These are phyloP conservation scores for Plasmodium chabaudi DNA, from an alignment of 169 alveolate species.

Conservation along the genomic window DNA sequence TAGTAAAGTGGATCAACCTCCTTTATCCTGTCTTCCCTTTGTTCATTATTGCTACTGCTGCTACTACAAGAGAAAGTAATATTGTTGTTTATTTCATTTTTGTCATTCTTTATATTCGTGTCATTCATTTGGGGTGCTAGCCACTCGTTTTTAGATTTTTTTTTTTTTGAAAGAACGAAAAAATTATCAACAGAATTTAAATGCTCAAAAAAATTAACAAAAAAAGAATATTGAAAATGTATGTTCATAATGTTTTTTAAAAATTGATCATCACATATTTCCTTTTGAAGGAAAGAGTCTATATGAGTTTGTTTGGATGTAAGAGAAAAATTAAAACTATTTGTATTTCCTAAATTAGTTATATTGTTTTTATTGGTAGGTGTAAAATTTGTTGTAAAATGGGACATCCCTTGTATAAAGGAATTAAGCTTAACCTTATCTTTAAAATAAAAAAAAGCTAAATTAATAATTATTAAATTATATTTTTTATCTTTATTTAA, in stretches of 20 bases:
- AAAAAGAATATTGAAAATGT: constrained; percentile 46
- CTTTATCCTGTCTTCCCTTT: neutral
- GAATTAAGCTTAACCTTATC: constrained; percentile 38
- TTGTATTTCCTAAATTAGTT: no score
- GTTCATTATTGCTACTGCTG: no score
- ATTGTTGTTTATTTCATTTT: no score
- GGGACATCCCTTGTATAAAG: constrained; percentile 1
- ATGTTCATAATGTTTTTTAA: constrained; percentile 23
- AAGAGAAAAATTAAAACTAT: neutral
- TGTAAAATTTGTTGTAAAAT: neutral
- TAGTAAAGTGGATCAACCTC: neutral
- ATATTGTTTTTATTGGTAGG: no score
- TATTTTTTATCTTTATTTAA: constrained; percentile 42
- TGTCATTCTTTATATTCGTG: no score
- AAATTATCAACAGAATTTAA: neutral
- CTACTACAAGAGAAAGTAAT: no score
- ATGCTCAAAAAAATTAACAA: constrained; percentile 36
- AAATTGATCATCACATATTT: constrained; percentile 33
- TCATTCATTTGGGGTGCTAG: neutral
- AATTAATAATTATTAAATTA: constrained; percentile 18
- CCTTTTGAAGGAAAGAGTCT: constrained; percentile 10
- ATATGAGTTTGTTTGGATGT: neutral
- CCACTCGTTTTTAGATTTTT: neutral
- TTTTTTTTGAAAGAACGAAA: neutral
- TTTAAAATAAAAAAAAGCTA: constrained; percentile 31